Evolutionary conservation across 176 grass and related monocot genomes (phyloP).

Genomic region (Microstegium vimineum): DNA sequence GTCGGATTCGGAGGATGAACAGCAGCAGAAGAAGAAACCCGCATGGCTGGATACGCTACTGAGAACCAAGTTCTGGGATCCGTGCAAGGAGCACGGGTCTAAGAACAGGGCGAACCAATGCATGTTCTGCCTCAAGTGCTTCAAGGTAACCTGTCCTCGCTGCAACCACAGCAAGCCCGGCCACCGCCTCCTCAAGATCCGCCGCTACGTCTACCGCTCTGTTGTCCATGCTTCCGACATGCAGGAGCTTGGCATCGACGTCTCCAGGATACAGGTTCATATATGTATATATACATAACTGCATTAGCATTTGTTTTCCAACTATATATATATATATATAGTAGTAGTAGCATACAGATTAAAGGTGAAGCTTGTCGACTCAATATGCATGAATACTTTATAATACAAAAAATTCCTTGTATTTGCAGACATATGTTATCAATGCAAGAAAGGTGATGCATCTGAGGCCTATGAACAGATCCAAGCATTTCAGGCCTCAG

Average conservation of each 20-base stretch:
- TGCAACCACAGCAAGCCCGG: not conserved
- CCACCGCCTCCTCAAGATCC: constrained; percentile 38
- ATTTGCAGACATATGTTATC: not conserved
- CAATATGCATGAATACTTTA: not conserved
- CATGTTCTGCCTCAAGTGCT: constrained; percentile 34
- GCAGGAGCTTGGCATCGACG: constrained; percentile 9
- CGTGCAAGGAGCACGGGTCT: constrained; percentile 15
- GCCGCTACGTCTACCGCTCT: constrained; percentile 49
- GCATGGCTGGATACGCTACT: constrained; percentile 17
- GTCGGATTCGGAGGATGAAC: not conserved
- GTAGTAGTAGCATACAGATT: not conserved
- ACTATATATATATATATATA: not conserved
- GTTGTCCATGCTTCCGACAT: constrained; percentile 29
- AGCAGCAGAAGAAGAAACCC: not conserved
- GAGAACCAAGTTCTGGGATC: constrained; percentile 14
- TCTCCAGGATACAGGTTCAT: constrained; percentile 44
- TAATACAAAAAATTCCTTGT: not conserved
- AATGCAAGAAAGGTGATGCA: constrained; percentile 12
- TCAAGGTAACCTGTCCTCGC: constrained; percentile 19
- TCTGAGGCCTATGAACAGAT: constrained; percentile 16
- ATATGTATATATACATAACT: not conserved
- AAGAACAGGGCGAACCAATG: constrained; percentile 3
- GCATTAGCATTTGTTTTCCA: not conserved
- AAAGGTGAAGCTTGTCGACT: not conserved
- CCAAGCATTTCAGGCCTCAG: not conserved